Evolutionary conservation across 345 rosid genomes (phyloP).

Genomic region (Eutrema yunnanense): DNA sequence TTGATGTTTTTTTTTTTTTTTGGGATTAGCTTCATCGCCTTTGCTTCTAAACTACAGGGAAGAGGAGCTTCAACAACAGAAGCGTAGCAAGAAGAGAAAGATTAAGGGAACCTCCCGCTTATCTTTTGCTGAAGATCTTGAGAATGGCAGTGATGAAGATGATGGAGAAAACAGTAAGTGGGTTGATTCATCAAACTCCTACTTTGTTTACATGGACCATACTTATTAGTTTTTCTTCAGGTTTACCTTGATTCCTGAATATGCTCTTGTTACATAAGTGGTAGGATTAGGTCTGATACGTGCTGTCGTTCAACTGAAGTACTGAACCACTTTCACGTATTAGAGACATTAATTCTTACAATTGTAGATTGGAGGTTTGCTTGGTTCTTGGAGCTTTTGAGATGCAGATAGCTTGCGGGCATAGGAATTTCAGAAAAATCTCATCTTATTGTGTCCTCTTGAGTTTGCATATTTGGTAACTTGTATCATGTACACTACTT

Average conservation of each 20-base stretch:
- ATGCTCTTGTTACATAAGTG: background rate
- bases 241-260: background rate
- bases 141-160: constrained; percentile 73
- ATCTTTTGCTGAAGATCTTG: constrained; percentile 84
- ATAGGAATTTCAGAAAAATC: background rate
- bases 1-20: background rate
- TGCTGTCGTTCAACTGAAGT: no score
- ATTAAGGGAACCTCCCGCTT: constrained; percentile 65
- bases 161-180: constrained; percentile 47
- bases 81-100: constrained; percentile 89
- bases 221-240: background rate
- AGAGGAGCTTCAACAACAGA: constrained; percentile 81
- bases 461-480: background rate
- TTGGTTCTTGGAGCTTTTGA: constrained; percentile 16
- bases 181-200: background rate
- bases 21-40: background rate
- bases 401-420: background rate
- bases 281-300: background rate
- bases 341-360: background rate
- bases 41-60: constrained; percentile 43
- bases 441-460: background rate
- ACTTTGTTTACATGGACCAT: no score
- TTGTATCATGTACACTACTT: background rate
- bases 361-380: background rate
- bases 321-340: background rate